Evolutionary conservation across 225 moss, liverwort and hornwort species (phyloP), one percentile per base, ranked within the genome.

Genomic region (Marchantia polymorpha): DNA sequence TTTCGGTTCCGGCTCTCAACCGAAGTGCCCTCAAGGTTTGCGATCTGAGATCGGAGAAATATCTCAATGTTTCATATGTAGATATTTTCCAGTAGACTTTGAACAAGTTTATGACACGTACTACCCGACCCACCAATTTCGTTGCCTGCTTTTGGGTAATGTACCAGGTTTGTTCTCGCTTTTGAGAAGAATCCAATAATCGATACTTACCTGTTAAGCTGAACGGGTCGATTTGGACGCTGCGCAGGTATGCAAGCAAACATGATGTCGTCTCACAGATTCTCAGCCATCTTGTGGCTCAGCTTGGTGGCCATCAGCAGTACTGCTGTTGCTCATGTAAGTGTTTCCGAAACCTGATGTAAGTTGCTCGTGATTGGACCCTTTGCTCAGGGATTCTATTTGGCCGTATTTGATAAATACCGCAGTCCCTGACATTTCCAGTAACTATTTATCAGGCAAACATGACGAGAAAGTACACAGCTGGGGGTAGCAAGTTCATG

Each of bases 311-410:
- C 31, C 75, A 46, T 59, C 58, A 59, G 19, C 59, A 75, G 75
- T 58, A 46, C 75, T 22, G 22, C 75, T 19, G 58, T 58, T 59
- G 75, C 75, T 20, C 27, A 46, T 73, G 73, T 73, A 52, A 73
- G 73, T 73, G 8, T 27, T 12, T 23, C 65, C 6, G 60, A 22
- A 66, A n/a, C 25, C 26, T 53, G 0, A 11, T 10, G 75, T 27
- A 31, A 29, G 4, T 31, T 58, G 17, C 29, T 25, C 73, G 26
- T 14, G 7, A 12, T 12, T 52, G 53, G 5, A 12, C 22, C 10
- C 50, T 50, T 72, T 23, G 19, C n/a, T 10, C 20, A 15, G 25
- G 27, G 26, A 25, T 2, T 72, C 11, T 6, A n/a, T 7, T 9
- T 64, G 56, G 56, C 13, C 19, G 19, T 12, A 56, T 56, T 13